Percentiles rank a stretch among this genome's conserved stretches.
Evolutionary conservation across 2,329 filamentous ascomycete genomes (phyloP).

Genomic region (Aspergillus terreus): DNA sequence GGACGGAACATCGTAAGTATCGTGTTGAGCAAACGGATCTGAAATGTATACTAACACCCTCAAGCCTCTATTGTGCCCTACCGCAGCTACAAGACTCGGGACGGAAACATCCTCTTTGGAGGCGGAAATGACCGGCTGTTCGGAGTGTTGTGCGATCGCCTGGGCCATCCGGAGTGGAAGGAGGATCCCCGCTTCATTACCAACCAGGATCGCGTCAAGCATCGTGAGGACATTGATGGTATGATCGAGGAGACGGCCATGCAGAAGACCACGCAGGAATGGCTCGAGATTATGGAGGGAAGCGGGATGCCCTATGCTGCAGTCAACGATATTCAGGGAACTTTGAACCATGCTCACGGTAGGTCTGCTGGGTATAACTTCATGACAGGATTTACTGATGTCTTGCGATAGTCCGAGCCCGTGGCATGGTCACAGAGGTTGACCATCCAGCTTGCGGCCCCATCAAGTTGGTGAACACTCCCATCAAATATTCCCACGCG

Average conservation of each 20-base stretch:
- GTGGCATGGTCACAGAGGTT: conserved; percentile 85
- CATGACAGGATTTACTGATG: background rate
- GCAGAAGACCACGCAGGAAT: conserved; percentile 78
- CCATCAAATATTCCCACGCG: conserved; percentile 87
- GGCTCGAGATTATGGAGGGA: conserved; percentile 83
- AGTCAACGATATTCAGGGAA: conserved; percentile 85
- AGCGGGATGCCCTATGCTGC: conserved; percentile 91
- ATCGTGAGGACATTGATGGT: conserved; percentile 73
- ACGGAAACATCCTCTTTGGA: conserved; percentile 61
- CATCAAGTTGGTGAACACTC: conserved; percentile 88
- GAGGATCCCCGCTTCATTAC: conserved; percentile 55
- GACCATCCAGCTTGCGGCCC: conserved; percentile 79
- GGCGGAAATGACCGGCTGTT: conserved; percentile 63
- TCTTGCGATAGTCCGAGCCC: conserved; percentile 54
- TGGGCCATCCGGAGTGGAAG: conserved; percentile 58
- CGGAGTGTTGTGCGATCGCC: conserved; percentile 55
- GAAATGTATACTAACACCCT: conserved; percentile 21
- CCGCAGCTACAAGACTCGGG: conserved; percentile 67
- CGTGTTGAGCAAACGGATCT: too few species aligned
- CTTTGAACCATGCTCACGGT: conserved; percentile 81
- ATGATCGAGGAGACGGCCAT: conserved; percentile 73
- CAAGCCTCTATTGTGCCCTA: conserved; percentile 95
- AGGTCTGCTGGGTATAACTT: conserved; percentile 25
- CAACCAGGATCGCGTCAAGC: conserved; percentile 57
- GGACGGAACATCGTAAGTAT: conserved; percentile 79